These are phyloP conservation scores for Punica granatum DNA, from an alignment of 345 rosid species.

Conservation along the genomic window DNA sequence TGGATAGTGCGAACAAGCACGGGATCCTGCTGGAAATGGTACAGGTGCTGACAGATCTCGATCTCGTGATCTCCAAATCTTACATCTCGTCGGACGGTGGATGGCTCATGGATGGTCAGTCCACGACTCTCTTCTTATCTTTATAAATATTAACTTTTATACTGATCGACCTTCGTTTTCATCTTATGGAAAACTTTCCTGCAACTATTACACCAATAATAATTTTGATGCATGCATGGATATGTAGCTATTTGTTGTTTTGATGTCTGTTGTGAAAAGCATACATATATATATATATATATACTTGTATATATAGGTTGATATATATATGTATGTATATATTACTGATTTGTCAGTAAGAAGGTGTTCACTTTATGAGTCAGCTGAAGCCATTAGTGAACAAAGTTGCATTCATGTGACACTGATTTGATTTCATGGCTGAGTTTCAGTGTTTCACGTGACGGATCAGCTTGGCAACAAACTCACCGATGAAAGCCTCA, in stretches of 20 bases:
- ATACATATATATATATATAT: background rate
- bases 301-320: no score
- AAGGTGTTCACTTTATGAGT: conserved; percentile 12
- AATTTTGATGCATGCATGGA: no score
- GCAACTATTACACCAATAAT: no score
- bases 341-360: conserved; percentile 1
- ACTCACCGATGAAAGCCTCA: conserved; percentile 32
- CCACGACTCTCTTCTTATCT: background rate
- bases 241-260: no score
- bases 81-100: conserved; percentile 94
- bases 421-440: conserved; percentile 1
- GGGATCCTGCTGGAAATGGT: conserved; percentile 93
- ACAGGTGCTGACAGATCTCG: conserved; percentile 89
- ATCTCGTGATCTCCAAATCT: conserved; percentile 87
- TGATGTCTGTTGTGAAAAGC: no score
- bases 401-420: background rate
- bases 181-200: background rate
- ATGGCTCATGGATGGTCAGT: conserved; percentile 97
- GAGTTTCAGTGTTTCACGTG: conserved; percentile 35
- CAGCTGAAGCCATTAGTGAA: conserved; percentile 10
- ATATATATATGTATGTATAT: no score
- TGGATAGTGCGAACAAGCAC: conserved; percentile 84
- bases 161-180: background rate
- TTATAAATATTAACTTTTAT: no score
- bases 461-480: conserved; percentile 39